Base-by-base conservation (phyloP, 2,329 filamentous ascomycete species). In the Colletotrichum sansevieriae region DNA sequence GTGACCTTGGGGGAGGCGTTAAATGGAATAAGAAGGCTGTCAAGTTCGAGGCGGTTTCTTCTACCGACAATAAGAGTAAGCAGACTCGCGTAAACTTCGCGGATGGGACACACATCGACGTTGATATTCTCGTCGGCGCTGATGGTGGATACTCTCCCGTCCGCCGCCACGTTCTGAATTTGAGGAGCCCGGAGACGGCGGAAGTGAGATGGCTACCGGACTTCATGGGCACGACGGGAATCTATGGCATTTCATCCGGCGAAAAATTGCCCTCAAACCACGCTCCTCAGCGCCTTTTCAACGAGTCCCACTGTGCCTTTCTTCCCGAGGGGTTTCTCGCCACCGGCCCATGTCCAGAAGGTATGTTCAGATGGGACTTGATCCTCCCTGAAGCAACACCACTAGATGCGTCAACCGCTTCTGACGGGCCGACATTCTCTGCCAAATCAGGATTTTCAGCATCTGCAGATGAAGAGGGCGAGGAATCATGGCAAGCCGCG, bases 301-400 rank as follows among this genome's bases (percentile, higher is more conserved):
- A 46, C 10, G 73, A 73, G 51, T 60, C 72, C 0, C 70, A 74
- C 4, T 59, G 62, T 52, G 46, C 73, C 18, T 72, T 69, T 25
- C 56, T 74, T 4, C 54, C 71, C 6, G 63, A 52, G 13, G 74
- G 73, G 0, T 73, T 69, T 9, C 58, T 75, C 1, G 63, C 73
- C 1, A 72, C 73, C 0, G 73, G 71, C 0, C 73, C 73, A 0
- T 73, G 70, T 41, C 68, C 69, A 1, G 62, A 64, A 5, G 61
- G 64, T 22, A 73, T 71, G 68, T 71, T 72, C 9, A 70, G 74
- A 13, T 75, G 74, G 74, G 73, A 75, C 35, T 63, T 75, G n/a
- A 63, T 75, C 13, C 54, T 75, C 18, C 73, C 72, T 0, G 72
- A 75, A 13, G n/a, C 49, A 3, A 54, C 70, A 7, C 60, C 71